Evolutionary conservation across 768 basidiomycete genomes (phyloP), one percentile per base, ranked within the genome.

Genomic region (Aureoboletus auriporus): DNA sequence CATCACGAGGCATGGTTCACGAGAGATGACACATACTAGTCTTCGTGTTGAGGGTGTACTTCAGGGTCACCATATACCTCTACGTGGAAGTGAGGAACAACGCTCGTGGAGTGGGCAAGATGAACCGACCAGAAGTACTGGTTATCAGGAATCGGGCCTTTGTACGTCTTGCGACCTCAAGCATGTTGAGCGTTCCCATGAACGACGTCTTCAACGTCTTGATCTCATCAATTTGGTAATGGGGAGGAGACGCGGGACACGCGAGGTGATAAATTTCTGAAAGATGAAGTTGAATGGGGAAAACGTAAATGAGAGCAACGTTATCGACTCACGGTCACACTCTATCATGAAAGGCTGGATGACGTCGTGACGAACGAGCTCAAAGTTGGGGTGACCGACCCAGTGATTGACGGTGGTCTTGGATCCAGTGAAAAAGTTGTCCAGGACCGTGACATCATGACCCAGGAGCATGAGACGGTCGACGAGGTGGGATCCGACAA

Each of bases 141-240:
- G 84, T 83, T 57, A 98, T 93, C 53, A 99, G 74, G 80, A 99
- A 99, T 45, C 95, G 84, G 10, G 96, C 96, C 68, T 97, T 98
- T 42, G 87, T 92, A 52, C 94, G 90, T 71, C 97, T 97, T 7
- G 96, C 96, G 20, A 99, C 81, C 42, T 91, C 96, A 35, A 99
- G 88, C 94, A 98, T 96, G 74, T 99, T 98, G 53, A 97, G 74
- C 5, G 96, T 97, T 39, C 96, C 96, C 79, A 95, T 83, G 73
- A 99, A 99, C 10, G 93, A 95, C 0, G 96, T 98, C 69, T 97
- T 98, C 71, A 98, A 81, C 23, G 96, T 99, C 72, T 99, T 98
- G 53, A 99, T 86, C 9, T 93, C 86, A 71, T 99, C 95, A 69
- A 88, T 93, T 66, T 99, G 96, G 69, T 99, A 98, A 66, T 96